A percentile compares a stretch with the other conserved stretches of the same genome.
Evolutionary conservation across 176 grass and related monocot species (phyloP).

Genomic region (Musa schizocarpa): DNA sequence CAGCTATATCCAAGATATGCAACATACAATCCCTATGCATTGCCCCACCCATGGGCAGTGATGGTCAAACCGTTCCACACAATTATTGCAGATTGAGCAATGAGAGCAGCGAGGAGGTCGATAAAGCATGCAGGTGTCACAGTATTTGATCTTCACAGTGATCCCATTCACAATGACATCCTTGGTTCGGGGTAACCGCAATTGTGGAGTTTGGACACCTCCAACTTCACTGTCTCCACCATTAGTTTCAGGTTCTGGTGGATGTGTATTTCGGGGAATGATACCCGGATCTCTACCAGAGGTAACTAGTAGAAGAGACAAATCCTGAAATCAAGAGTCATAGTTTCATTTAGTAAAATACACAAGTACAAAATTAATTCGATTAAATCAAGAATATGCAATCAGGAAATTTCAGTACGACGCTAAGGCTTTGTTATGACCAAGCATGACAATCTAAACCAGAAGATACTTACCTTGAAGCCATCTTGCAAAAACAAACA

Average conservation of each 20-base stretch:
- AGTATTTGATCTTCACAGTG: constrained; percentile 15
- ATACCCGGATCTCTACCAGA: constrained; percentile 18
- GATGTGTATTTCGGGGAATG: constrained; percentile 6
- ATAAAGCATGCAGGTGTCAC: constrained; percentile 22
- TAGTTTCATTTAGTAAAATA: background rate
- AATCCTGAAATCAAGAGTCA: constrained; percentile 4
- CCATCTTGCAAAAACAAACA: too few relatives aligned
- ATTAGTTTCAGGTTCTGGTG: constrained; percentile 7
- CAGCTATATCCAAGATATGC: background rate
- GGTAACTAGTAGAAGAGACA: constrained; percentile 11
- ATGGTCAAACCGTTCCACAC: constrained; percentile 16
- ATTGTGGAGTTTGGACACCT: constrained; percentile 3
- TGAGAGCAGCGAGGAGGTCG: constrained; percentile 17
- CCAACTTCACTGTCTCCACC: constrained; percentile 5
- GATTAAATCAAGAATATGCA: too few relatives aligned
- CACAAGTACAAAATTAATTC: too few relatives aligned
- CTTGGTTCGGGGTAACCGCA: background rate
- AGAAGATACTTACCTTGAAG: too few relatives aligned
- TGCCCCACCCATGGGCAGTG: constrained; percentile 22
- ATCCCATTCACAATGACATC: constrained; percentile 20
- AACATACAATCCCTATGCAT: constrained; percentile 15
- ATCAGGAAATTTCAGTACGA: too few relatives aligned
- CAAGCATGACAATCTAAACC: too few relatives aligned
- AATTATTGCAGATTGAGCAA: constrained; percentile 18
- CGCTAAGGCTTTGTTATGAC: too few relatives aligned